Evolutionary conservation across 148 eudicot genomes (phyloP).

Genomic region (Chenopodium quinoa): DNA sequence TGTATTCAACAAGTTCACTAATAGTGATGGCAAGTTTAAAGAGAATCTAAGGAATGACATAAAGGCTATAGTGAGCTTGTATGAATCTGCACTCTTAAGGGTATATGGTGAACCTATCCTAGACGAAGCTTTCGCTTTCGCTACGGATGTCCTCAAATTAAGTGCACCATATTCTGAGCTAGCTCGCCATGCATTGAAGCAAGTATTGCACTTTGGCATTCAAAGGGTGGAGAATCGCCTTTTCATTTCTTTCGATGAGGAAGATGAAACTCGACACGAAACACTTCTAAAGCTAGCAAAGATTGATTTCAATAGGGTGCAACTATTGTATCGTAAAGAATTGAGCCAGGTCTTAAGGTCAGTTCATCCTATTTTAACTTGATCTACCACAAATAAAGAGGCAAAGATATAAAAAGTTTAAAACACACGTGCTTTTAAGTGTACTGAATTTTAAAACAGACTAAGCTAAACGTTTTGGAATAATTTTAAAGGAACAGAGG

Average conservation of each 20-base stretch:
- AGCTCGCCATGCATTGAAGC: constrained; percentile 27
- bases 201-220: constrained; percentile 25
- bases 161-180: neutral
- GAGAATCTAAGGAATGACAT: constrained; percentile 17
- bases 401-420: too few species aligned
- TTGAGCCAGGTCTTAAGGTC: constrained; percentile 34
- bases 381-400: too few species aligned
- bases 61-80: constrained; percentile 30
- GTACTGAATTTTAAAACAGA: too few species aligned
- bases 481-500: too few species aligned
- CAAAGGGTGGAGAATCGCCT: constrained; percentile 25
- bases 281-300: constrained; percentile 34
- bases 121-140: constrained; percentile 21
- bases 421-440: too few species aligned
- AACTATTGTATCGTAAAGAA: constrained; percentile 39
- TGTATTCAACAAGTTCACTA: constrained; percentile 28
- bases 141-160: neutral
- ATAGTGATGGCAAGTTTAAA: constrained; percentile 19
- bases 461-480: too few species aligned
- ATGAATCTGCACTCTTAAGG: constrained; percentile 29
- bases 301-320: constrained; percentile 35
- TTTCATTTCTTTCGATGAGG: constrained; percentile 30
- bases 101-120: constrained; percentile 19
- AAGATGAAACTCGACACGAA: constrained; percentile 26
- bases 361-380: neutral